These are phyloP conservation scores for Phlegmacium glaucopus DNA, from an alignment of 768 basidiomycete genomes.

Conservation along the genomic window DNA sequence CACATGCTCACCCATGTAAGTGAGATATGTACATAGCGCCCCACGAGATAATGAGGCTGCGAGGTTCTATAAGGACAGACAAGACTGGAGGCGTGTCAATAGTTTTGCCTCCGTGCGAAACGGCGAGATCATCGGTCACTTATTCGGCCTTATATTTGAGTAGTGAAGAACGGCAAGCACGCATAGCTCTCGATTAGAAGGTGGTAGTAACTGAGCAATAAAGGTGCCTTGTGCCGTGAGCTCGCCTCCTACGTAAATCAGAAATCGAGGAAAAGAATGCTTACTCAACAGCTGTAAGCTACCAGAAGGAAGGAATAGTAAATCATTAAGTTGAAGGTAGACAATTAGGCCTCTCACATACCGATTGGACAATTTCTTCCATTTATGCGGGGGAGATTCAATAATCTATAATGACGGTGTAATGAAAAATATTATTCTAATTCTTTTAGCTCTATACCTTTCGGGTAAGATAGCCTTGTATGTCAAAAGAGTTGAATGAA, in stretches of 20 bases:
- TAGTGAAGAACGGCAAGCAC: slow-evolving; percentile 71
- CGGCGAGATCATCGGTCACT: slow-evolving; percentile 15
- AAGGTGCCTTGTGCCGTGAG: slow-evolving; percentile 66
- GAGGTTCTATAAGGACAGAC: slow-evolving; percentile 78
- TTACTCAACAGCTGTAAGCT: slow-evolving; percentile 68
- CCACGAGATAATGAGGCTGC: slow-evolving; percentile 82
- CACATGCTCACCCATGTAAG: slow-evolving; percentile 64
- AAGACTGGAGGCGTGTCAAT: slow-evolving; percentile 65
- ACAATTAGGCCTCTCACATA: slow-evolving; percentile 29
- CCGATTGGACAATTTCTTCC: slow-evolving; percentile 76
- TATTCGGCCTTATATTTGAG: slow-evolving; percentile 47
- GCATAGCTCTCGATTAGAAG: slow-evolving; percentile 65
- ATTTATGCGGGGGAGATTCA: slow-evolving; percentile 76
- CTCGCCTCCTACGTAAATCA: slow-evolving; percentile 59
- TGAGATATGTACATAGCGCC: slow-evolving; percentile 64
- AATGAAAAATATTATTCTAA: slow-evolving; percentile 9
- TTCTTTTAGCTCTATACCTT: slow-evolving; percentile 48
- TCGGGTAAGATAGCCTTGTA: slow-evolving; percentile 67
- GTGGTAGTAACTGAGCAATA: slow-evolving; percentile 65
- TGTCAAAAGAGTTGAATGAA: too few relatives aligned
- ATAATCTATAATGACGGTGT: slow-evolving; percentile 48
- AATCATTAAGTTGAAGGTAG: not conserved
- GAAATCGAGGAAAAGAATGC: not conserved
- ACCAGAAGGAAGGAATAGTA: not conserved
- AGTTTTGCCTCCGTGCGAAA: slow-evolving; percentile 38